These are phyloP conservation scores for Cetradonia linearis DNA, from an alignment of 495 filamentous ascomycete species.

Conservation along the genomic window DNA sequence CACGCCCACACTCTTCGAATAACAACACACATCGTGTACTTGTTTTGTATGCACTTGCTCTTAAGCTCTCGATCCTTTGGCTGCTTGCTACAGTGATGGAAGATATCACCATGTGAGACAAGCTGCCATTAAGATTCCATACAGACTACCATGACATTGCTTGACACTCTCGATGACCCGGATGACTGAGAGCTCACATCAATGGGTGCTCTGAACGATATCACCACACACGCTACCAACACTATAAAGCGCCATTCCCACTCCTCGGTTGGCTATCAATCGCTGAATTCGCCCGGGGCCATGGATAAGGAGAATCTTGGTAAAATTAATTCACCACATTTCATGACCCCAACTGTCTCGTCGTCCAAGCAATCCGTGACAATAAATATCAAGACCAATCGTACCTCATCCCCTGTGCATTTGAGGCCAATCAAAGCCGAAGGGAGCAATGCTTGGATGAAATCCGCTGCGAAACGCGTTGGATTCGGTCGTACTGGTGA, in stretches of 20 bases:
- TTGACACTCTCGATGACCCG: background rate
- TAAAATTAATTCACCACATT: slow-evolving; percentile 18
- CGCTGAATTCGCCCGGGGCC: slow-evolving; percentile 9
- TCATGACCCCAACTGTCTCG: slow-evolving; percentile 26
- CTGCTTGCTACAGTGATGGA: background rate
- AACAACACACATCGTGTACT: background rate
- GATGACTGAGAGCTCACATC: background rate
- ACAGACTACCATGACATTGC: background rate
- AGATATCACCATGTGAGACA: background rate
- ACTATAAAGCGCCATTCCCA: slow-evolving; percentile 15
- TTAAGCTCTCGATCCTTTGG: background rate
- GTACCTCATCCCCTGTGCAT: slow-evolving; percentile 10
- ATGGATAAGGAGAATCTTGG: slow-evolving; percentile 17
- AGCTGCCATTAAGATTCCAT: background rate
- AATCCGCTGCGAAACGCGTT: slow-evolving; percentile 23
- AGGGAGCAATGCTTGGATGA: slow-evolving; percentile 14
- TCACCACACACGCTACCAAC: slow-evolving; percentile 22
- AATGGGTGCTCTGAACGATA: slow-evolving; percentile 25
- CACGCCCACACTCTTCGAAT: background rate
- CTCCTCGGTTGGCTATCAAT: slow-evolving; percentile 18
- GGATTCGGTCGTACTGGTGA: slow-evolving; percentile 18
- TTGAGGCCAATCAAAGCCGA: slow-evolving; percentile 13
- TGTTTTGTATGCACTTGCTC: background rate
- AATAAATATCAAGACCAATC: slow-evolving; percentile 1
- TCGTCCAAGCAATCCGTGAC: slow-evolving; percentile 18